These are phyloP conservation scores for Anaeromyces robustus DNA, from an alignment of 192 early-diverging fungal species.

Conservation along the genomic window DNA sequence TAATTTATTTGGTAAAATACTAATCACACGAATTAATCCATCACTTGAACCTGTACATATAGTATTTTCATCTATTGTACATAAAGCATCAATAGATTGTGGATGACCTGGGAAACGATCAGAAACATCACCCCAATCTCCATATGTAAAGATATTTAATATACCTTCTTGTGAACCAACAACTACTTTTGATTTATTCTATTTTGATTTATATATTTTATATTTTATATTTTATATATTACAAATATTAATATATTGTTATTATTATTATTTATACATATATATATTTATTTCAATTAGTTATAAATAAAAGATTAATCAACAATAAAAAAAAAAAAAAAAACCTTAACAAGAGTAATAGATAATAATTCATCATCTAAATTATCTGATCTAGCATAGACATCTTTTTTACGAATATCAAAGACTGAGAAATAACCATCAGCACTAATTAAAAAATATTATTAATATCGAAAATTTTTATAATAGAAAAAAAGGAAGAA, in stretches of 20 bases:
- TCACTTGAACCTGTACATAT: constrained; percentile 84
- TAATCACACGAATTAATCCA: constrained; percentile 72
- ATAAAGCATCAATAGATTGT: constrained; percentile 70
- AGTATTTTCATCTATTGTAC: constrained; percentile 65
- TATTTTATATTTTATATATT: no score
- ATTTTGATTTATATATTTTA: constrained; percentile 7
- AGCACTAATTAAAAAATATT: no score
- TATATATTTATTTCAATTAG: not conserved
- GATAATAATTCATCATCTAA: constrained; percentile 93
- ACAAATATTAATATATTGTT: no score
- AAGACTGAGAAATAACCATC: constrained; percentile 83
- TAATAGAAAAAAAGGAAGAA: no score
- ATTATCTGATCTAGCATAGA: constrained; percentile 74
- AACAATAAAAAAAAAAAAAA: not conserved
- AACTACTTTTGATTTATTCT: constrained; percentile 67
- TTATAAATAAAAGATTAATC: no score
- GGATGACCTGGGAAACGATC: constrained; percentile 95
- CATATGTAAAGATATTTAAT: constrained; percentile 74
- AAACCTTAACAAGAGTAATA: constrained; percentile 50
- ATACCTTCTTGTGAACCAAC: constrained; percentile 85
- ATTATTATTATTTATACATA: not conserved
- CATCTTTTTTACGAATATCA: constrained; percentile 76
- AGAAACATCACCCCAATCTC: constrained; percentile 80
- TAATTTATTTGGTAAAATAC: constrained; percentile 80
- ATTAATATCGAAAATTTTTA: no score